Base-by-base conservation (phyloP, 371 early-diverging fungal species). In the Chytridium lagenaria region DNA sequence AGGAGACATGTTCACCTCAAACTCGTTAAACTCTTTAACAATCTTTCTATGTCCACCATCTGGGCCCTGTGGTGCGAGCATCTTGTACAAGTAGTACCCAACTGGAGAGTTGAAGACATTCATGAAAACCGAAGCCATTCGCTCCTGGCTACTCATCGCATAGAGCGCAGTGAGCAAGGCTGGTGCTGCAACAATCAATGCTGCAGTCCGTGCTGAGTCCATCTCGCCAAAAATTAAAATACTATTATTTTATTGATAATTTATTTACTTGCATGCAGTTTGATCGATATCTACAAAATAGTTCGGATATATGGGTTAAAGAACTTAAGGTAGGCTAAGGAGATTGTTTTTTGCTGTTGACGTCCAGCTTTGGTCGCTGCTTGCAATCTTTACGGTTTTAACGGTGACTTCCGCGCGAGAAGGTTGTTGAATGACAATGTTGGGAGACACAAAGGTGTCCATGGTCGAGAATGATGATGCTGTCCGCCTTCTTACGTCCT, bases 401-500 rank as follows among this genome's bases (percentile, higher is more conserved):
- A 52, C 26, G n/a, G 55, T 52, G 12, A 52, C n/a, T 52, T 52
- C 55, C 5, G 55, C 5, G 16, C 26, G 7, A 52, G 55, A 52
- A 10, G 55, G 44, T 7, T 7, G 7, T 7, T 7, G 44, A 12
- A 7, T 44, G 7, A 7, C 12, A 7, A 7, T 19, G 23, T 22
- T 15, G 16, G 5, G 26, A 22, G 55, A 52, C 26, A 23, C 55
- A 26, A 5, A 52, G 12, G 55, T 5, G 26, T 52, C 55, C 55
- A 26, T 26, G 23, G 26, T 10, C 5, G 12, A n/a, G 26, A 52
- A 52, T 15, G 16, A 15, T 26, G 55, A 52, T 5, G 55, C 55
- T 5, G 55, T 52, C 26, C 63, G 3, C 38, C 67, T 37, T 44
- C 49, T 66, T 19, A 66, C 67, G 30, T 66, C 67, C 44, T 66